Base-by-base conservation (phyloP, 257 asterid species). In the Agastache rugosa region DNA sequence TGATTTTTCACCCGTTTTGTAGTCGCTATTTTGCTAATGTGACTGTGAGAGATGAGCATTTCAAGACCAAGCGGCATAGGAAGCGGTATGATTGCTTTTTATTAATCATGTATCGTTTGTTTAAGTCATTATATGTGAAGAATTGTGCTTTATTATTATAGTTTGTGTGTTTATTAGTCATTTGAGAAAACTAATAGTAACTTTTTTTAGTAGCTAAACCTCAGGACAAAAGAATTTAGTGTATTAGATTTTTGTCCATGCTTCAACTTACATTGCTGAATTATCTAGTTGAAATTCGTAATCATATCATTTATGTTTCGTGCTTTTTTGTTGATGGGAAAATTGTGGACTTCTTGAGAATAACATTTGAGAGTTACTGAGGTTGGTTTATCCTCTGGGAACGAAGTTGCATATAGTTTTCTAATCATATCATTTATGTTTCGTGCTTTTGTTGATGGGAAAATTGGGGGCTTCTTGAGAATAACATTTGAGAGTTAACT, bases 41-140 rank as follows among this genome's bases (percentile, higher is more conserved):
- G 61, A 55, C 85, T 3, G 96, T 92, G 81, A 89, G 96, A 84
- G 97, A 94, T 67, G 93, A 90, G 8, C 98, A 94, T 83, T 89
- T 90, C 87, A 88, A 89, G 86, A 86, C 93, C 75, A 95, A 95
- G 67, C 80, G 81, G 54, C 99, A 92, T 74, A 92, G 42, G 81
- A 94, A 87, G 82, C 97, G 96, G 99, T 94, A 83, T 47, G 85
- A 41, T 54, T n/a, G 2, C 67, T 27, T 41, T 41, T 29, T 34
- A 16, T 41, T 37, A 22, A 15, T 42, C 34, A 3, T 75, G 15
- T 50, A 61, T 31, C 25, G 22, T 2, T 27, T 65, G 25, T 9
- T 51, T 39, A 47, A 42, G 35, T 60, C 5, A 8, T 51, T 29
- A 11, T 8, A 2, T 59, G 29, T 67, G 56, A 20, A 35, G n/a